These are phyloP conservation scores for Coniferiporia weirii DNA, from an alignment of 1,284 basidiomycete genomes.

Conservation along the genomic window DNA sequence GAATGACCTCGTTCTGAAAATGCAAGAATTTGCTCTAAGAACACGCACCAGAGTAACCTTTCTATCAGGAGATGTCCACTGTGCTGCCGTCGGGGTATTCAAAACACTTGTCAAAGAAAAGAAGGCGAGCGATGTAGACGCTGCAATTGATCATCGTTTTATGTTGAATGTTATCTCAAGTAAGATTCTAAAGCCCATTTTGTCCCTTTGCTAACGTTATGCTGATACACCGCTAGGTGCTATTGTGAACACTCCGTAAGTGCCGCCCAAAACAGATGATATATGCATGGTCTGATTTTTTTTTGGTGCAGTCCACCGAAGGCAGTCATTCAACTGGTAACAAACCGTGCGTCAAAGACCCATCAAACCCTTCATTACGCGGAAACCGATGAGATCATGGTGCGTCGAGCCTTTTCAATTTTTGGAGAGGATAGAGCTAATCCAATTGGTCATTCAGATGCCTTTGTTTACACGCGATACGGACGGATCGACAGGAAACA, in stretches of 20 bases:
- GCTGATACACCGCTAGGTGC: slow-evolving; percentile 43
- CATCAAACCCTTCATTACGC: slow-evolving; percentile 78
- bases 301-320: slow-evolving; percentile 56
- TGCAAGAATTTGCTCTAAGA: slow-evolving; percentile 63
- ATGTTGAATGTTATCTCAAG: slow-evolving; percentile 83
- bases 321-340: slow-evolving; percentile 77
- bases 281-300: slow-evolving; percentile 10
- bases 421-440: neutral
- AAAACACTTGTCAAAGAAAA: slow-evolving; percentile 59
- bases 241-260: slow-evolving; percentile 79
- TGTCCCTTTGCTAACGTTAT: slow-evolving; percentile 1
- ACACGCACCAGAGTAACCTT: slow-evolving; percentile 72
- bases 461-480: slow-evolving; percentile 79
- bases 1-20: slow-evolving; percentile 81
- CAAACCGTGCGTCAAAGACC: slow-evolving; percentile 72
- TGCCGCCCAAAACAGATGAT: slow-evolving; percentile 15
- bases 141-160: slow-evolving; percentile 68
- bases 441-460: slow-evolving; percentile 38
- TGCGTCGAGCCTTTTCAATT: slow-evolving; percentile 27
- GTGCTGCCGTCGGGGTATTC: slow-evolving; percentile 75
- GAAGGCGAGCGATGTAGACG: slow-evolving; percentile 41
- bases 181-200: slow-evolving; percentile 30
- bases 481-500: slow-evolving; percentile 61
- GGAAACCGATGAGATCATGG: slow-evolving; percentile 84
- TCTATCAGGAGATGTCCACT: slow-evolving; percentile 90